A percentile compares a stretch with the other conserved stretches of the same genome.
These are phyloP conservation scores for Tolypocladium ophioglossoides DNA, from an alignment of 2,329 filamentous ascomycete species.

Conservation along the genomic window DNA sequence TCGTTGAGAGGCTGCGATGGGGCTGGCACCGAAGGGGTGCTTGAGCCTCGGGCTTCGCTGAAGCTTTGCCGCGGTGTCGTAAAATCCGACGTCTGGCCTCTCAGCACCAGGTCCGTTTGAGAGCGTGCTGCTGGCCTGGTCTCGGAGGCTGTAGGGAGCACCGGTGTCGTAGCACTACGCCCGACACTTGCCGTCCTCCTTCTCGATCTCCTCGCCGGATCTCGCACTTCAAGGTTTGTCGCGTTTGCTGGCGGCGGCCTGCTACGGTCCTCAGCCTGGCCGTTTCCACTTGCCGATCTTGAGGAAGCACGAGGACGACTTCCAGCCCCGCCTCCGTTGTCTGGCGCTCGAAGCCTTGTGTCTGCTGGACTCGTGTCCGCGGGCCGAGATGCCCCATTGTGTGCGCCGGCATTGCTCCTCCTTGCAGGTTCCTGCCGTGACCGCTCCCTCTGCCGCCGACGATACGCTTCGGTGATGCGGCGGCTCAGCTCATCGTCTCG, in stretches of 20 bases:
- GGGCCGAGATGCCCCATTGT: conserved; percentile 24
- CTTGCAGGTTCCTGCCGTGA: conserved; percentile 36
- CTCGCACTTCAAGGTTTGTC: conserved; percentile 20
- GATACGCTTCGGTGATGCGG: conserved; percentile 80
- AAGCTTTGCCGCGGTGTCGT: conserved; percentile 27
- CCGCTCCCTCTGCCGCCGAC: conserved; percentile 59
- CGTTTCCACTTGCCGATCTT: conserved; percentile 33
- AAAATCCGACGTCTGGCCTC: conserved; percentile 28
- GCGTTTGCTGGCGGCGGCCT: conserved; percentile 33
- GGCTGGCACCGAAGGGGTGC: conserved; percentile 21
- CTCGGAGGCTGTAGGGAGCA: conserved; percentile 29
- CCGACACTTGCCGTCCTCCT: conserved; percentile 42
- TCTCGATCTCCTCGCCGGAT: conserved; percentile 21
- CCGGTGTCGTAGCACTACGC: conserved; percentile 43
- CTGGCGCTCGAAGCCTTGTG: conserved; percentile 16
- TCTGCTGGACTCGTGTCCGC: conserved; percentile 13
- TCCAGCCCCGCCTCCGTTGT: conserved; percentile 11
- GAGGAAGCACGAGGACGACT: conserved; percentile 31
- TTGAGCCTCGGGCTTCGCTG: conserved; percentile 31
- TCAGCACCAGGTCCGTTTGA: conserved; percentile 49
- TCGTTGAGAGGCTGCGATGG: conserved; percentile 12
- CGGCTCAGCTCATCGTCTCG: conserved; percentile 87
- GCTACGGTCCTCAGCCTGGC: conserved; percentile 34
- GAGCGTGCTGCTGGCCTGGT: conserved; percentile 46
- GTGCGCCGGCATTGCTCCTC: conserved; percentile 27